phyloP scores from a whole-genome alignment of 2,329 filamentous ascomycete genomes.

The Teratosphaeria epicoccoides region DNA sequence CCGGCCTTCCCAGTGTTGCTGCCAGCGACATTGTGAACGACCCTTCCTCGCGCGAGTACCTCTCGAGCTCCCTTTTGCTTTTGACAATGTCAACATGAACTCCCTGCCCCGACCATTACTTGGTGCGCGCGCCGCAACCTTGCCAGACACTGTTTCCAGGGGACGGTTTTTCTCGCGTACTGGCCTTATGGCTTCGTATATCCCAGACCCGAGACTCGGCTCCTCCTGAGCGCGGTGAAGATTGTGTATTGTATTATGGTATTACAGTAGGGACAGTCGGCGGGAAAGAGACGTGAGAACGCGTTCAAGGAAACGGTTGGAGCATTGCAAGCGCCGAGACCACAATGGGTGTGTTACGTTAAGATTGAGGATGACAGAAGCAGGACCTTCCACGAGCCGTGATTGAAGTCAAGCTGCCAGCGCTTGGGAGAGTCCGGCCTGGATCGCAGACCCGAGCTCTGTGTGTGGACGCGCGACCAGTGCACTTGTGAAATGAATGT shows the following conservation, averaged over 20 bases:
- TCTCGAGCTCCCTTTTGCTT: background rate
- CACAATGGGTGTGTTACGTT: background rate
- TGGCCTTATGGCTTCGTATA: background rate
- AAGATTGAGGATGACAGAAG: background rate
- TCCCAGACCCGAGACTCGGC: background rate
- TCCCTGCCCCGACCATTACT: background rate
- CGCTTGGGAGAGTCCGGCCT: slow-evolving; percentile 6
- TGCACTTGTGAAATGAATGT: slow-evolving; percentile 18
- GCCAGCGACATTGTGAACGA: slow-evolving; percentile 18
- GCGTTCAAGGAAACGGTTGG: background rate
- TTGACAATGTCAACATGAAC: slow-evolving; percentile 4
- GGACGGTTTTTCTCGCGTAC: background rate
- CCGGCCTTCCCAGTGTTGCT: slow-evolving; percentile 40
- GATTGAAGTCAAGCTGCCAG: slow-evolving; percentile 1
- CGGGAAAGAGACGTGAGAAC: background rate
- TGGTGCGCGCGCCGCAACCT: background rate
- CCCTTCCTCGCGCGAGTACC: background rate
- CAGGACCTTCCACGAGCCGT: background rate
- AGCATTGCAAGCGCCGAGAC: background rate
- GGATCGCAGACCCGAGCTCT: slow-evolving; percentile 6
- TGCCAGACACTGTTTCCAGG: background rate
- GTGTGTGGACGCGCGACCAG: slow-evolving; percentile 13
- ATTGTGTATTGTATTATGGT: background rate
- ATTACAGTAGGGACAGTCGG: background rate
- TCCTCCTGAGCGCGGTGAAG: background rate